A percentile compares a stretch with the other conserved stretches of the same genome.
phyloP scores from a whole-genome alignment of 2,329 filamentous ascomycete species.

The Blastomyces parvus region DNA sequence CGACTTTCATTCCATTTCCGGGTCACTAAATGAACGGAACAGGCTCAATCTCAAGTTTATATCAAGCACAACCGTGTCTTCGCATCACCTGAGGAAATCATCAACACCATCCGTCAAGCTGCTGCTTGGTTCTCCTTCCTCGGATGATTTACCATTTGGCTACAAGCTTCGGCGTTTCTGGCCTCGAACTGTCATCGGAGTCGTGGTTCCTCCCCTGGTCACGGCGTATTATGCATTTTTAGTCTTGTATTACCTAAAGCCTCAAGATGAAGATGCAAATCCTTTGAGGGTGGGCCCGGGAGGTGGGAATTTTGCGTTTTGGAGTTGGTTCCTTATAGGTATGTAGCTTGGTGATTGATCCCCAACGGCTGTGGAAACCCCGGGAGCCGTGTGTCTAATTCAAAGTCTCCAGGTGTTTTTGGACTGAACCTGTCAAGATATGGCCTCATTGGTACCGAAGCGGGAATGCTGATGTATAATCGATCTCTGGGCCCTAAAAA shows the following conservation, averaged over 20 bases:
- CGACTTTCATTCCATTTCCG: neutral
- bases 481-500: neutral
- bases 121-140: neutral
- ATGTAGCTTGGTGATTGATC: neutral
- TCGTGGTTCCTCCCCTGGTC: constrained; percentile 3
- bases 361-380: neutral
- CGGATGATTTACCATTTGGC: neutral
- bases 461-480: constrained; percentile 6
- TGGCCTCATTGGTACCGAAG: constrained; percentile 2
- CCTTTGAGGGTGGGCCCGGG: neutral
- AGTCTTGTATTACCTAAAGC: neutral
- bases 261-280: constrained; percentile 2
- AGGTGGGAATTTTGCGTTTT: neutral
- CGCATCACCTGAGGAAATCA: neutral
- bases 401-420: neutral
- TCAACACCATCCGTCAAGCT: neutral
- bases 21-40: neutral
- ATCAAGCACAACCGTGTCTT: neutral
- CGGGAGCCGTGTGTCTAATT: neutral
- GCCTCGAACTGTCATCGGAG: neutral
- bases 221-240: constrained; percentile 2
- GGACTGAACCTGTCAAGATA: constrained; percentile 2
- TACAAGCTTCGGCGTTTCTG: constrained; percentile 8
- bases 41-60: neutral
- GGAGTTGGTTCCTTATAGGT: constrained; percentile 5